Percentiles rank a stretch among this genome's conserved stretches.
phyloP scores from a whole-genome alignment of 257 asterid species.

The Apocynum venetum region DNA sequence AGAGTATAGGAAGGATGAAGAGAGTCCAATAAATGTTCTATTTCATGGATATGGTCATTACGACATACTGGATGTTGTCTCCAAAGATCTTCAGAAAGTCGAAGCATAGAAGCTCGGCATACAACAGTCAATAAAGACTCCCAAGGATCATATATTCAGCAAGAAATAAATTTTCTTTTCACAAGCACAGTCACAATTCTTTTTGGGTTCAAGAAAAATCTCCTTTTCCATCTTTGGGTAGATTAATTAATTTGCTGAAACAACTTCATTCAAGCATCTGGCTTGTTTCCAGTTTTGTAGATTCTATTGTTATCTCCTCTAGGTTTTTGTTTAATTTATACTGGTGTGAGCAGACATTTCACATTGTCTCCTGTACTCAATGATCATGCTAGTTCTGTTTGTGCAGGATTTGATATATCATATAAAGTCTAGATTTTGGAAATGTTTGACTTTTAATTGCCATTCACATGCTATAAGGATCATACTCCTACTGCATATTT shows the following conservation, averaged over 20 bases:
- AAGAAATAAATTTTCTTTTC: constrained; percentile 11
- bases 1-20: constrained; percentile 49
- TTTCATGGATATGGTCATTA: constrained; percentile 91
- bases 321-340: neutral
- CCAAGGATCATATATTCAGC: constrained; percentile 15
- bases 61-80: constrained; percentile 54
- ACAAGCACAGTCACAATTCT: neutral
- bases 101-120: constrained; percentile 20
- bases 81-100: constrained; percentile 22
- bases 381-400: neutral
- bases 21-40: constrained; percentile 48
- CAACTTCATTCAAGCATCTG: constrained; percentile 10
- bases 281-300: constrained; percentile 37
- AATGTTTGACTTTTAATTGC: neutral
- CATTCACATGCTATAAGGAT: neutral
- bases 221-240: neutral
- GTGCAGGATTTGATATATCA: neutral
- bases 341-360: neutral
- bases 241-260: constrained; percentile 22
- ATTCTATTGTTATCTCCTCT: constrained; percentile 15
- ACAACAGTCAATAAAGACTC: constrained; percentile 8
- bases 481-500: neutral
- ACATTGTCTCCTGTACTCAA: neutral
- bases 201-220: neutral
- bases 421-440: neutral